phyloP scores from a whole-genome alignment of 1,284 basidiomycete species.

The Trichosporon sp. region DNA sequence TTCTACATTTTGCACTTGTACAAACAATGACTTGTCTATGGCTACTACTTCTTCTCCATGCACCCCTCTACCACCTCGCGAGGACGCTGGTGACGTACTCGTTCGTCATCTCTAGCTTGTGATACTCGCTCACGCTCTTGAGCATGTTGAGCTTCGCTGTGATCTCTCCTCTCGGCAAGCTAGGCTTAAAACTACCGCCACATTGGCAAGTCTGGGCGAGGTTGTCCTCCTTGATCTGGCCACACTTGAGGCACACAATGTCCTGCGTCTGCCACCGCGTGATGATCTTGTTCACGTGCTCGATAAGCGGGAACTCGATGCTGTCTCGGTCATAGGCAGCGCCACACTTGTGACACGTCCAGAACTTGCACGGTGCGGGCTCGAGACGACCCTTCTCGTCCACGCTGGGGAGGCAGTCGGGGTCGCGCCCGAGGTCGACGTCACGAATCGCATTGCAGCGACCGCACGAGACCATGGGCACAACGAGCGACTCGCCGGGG shows the following conservation, averaged over 20 bases:
- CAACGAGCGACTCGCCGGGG: conserved; percentile 83
- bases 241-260: conserved; percentile 70
- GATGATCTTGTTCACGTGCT: conserved; percentile 66
- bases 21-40: neutral
- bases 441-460: conserved; percentile 84
- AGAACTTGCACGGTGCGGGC: conserved; percentile 46
- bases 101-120: conserved; percentile 40
- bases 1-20: neutral
- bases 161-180: conserved; percentile 63
- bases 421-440: conserved; percentile 93
- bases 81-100: conserved; percentile 41
- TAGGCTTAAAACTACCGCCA: conserved; percentile 73
- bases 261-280: conserved; percentile 83
- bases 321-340: conserved; percentile 77
- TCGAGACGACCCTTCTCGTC: conserved; percentile 32
- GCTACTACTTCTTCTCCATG: neutral
- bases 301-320: conserved; percentile 82
- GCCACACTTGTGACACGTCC: conserved; percentile 58
- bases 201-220: conserved; percentile 80
- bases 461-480: conserved; percentile 82
- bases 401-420: conserved; percentile 63
- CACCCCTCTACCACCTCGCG: conserved; percentile 40
- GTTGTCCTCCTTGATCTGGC: conserved; percentile 80
- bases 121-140: conserved; percentile 53
- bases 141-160: conserved; percentile 67